A percentile compares a stretch with the other conserved stretches of the same genome.
Conservation (phyloP, 1,139 yeast species). For the Pichia sp. region DNA sequence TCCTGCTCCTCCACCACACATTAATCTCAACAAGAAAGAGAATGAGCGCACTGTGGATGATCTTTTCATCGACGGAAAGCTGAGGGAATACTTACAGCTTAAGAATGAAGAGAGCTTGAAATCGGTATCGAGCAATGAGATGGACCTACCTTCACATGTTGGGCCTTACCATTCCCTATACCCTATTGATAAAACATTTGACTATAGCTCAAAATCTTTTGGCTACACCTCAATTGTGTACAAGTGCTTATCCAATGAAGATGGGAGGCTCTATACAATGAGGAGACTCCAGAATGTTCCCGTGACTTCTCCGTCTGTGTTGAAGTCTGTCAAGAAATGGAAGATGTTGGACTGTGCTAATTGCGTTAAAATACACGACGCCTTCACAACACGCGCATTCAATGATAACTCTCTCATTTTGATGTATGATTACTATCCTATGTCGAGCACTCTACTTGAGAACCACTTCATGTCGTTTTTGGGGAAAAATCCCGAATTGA, state of each 20-base stretch:
- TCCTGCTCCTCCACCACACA: slow-evolving; percentile 77
- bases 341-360: slow-evolving; percentile 44
- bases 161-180: slow-evolving; percentile 79
- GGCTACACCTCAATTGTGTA: slow-evolving; percentile 56
- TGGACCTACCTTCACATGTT: slow-evolving; percentile 68
- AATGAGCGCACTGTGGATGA: slow-evolving; percentile 65
- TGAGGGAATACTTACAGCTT: slow-evolving; percentile 65
- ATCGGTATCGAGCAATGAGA: slow-evolving; percentile 42
- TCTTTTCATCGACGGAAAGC: slow-evolving; percentile 64
- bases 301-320: slow-evolving; percentile 51
- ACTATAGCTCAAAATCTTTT: slow-evolving; percentile 47
- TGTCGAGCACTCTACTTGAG: slow-evolving; percentile 52
- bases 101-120: slow-evolving; percentile 81
- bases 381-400: slow-evolving; percentile 83
- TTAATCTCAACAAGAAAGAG: slow-evolving; percentile 50
- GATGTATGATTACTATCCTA: slow-evolving; percentile 65
- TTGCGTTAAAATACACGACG: slow-evolving; percentile 64
- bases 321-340: slow-evolving; percentile 48
- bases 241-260: slow-evolving; percentile 72
- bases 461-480: slow-evolving; percentile 38
- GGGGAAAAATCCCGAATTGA: slow-evolving; percentile 26
- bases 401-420: slow-evolving; percentile 63
- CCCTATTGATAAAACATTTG: slow-evolving; percentile 65
- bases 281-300: slow-evolving; percentile 64
- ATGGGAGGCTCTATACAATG: slow-evolving; percentile 73